Evolutionary conservation across 208 protist species (phyloP), one percentile per base, ranked within the genome.

Genomic region (Balamuthia mandrillaris): DNA sequence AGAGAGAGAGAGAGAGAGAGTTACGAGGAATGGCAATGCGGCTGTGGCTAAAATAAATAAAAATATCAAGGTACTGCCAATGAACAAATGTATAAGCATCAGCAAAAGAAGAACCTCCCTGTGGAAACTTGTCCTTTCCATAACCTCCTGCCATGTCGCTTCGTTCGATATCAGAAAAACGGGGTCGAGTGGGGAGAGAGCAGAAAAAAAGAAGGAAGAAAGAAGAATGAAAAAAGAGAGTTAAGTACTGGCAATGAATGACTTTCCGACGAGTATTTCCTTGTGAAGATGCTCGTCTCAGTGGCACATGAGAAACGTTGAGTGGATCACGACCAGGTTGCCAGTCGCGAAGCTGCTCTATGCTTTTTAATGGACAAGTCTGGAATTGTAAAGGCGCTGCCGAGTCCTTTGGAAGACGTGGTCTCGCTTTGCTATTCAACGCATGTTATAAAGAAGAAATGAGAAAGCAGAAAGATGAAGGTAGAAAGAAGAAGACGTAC

Each of bases 1-100:
- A 35, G 42, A 51, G 4, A 31, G 24, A 78, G 33, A 18, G 18
- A 18, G 35, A 18, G 45, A 27, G 39, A 24, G 1, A 58, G 12
- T 37, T 86, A 86, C 81, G 95, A 33, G 95, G 95, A 42, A 96
- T 88, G 16, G 89, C 91, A 35, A 97, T 87, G 51, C 92, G 90
- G 54, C 93, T 60, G 78, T 96, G 95, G 1, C 92, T 92, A 72
- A 96, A 96, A 89, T 96, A 96, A 5, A 96, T 93, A 82, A 95
- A 96, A 44, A 77, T 88, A 75, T 96, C 94, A 37, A 90, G 68
- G 39, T 89, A 86, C 65, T 90, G 74, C 94, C 93, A 96, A 85
- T 95, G 93, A 79, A 74, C 83, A 21, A 94, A 88, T 52, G 92
- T 95, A 89, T 96, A 95, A 45, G 88, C 31, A 51, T 77, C 21